Percentiles rank a stretch among this genome's conserved stretches.
These are phyloP conservation scores for Aspergillus nidulans DNA, from an alignment of 495 filamentous ascomycete genomes.

Conservation along the genomic window DNA sequence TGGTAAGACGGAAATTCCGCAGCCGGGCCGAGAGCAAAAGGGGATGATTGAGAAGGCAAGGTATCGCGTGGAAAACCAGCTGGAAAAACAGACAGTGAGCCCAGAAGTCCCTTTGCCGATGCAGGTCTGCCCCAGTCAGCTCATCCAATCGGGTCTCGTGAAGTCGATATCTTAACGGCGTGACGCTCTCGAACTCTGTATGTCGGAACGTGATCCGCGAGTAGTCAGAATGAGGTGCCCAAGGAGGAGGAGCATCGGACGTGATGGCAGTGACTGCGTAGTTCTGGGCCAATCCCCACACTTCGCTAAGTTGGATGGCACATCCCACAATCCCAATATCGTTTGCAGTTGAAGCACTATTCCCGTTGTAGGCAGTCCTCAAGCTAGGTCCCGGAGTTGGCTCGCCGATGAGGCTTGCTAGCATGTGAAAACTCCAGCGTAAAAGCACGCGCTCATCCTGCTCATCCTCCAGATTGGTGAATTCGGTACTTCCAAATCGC, in stretches of 20 bases:
- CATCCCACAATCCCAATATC: conserved; percentile 2
- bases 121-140: not conserved
- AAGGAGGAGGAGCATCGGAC: conserved; percentile 1
- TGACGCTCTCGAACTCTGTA: conserved; percentile 9
- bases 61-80: conserved; percentile 5
- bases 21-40: conserved; percentile 5
- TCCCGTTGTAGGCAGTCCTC: not conserved
- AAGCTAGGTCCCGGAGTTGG: not conserved
- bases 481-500: not conserved
- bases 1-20: conserved; percentile 7
- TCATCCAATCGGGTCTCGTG: conserved; percentile 9
- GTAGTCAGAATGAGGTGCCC: conserved; percentile 10
- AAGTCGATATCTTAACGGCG: conserved; percentile 5
- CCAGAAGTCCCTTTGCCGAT: conserved; percentile 4
- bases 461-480: conserved; percentile 4
- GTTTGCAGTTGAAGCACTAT: not conserved
- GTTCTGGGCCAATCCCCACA: conserved; percentile 6
- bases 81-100: conserved; percentile 10
- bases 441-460: conserved; percentile 1
- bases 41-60: conserved; percentile 7
- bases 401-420: conserved; percentile 4
- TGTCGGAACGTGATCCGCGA: conserved; percentile 9
- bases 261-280: not conserved
- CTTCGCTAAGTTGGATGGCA: conserved; percentile 7
- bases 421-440: conserved; percentile 11